Evolutionary conservation across 2,329 filamentous ascomycete species (phyloP), one percentile per base, ranked within the genome.

Genomic region (Scytalidium lignicola): DNA sequence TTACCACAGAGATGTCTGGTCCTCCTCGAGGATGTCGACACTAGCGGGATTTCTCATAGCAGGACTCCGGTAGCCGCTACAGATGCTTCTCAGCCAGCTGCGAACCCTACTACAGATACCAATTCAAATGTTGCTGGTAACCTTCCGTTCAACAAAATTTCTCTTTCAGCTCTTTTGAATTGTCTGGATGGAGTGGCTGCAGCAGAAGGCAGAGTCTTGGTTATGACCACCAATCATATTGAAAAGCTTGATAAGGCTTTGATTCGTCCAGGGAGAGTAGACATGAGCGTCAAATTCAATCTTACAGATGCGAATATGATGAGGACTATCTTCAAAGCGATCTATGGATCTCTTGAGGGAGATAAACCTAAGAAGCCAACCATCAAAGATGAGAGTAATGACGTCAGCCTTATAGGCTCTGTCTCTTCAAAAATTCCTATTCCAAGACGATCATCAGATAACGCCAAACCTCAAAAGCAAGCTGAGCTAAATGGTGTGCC

Each of bases 11-110:
- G 82, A 44, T 90, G 86, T 55, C 79, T 90, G 15, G 82, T 90
- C 1, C 75, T 90, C 1, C 76, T 90, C 3, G 86, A 90, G 62
- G 86, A 90, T 55, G 86, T 90, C 48, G 86, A 90, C 62, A 84
- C 78, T 1, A 85, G 85, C 2, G 86, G 85, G 4, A 72, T 89
- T 40, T 85, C 82, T 0, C 78, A 85, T 55, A 82, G 74, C 2
- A 74, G 76, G 74, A 78, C 9, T 48, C 53, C 15, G 32, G 54
- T 41, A 45, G 48, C 18, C 15, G 15, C 6, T 15, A 37, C 32
- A 13, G 8, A 4, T 10, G 23, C 23, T 21, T n/a, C 20, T 39
- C 26, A 19, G 18, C 13, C 18, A 21, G 28, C 12, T n/a, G 19
- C 21, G 7, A n/a, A 13, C 6, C 12, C 17, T 26, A 18, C 13